Percentiles rank a stretch among this genome's conserved stretches.
Evolutionary conservation across 2,329 filamentous ascomycete genomes (phyloP).

Genomic region (Byssoonygena ceratinophila): DNA sequence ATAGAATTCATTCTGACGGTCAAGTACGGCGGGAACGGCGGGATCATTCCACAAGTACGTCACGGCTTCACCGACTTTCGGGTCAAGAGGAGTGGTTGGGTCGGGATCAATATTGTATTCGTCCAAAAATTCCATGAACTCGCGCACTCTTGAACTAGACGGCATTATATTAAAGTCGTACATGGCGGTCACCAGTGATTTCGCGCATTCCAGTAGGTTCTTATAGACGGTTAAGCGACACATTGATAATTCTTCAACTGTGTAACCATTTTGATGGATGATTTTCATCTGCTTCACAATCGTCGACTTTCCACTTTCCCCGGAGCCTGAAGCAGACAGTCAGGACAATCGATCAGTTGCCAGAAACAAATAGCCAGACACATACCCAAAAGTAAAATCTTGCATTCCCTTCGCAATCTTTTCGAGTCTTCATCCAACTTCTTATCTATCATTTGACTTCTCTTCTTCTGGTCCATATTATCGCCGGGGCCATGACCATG

Average conservation of each 20-base stretch:
- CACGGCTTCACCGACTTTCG: conserved; percentile 70
- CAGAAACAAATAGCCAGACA: background rate
- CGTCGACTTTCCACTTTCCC: conserved; percentile 96
- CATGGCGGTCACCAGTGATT: conserved; percentile 84
- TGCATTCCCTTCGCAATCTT: conserved; percentile 91
- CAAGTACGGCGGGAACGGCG: conserved; percentile 69
- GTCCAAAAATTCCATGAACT: conserved; percentile 67
- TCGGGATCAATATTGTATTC: conserved; percentile 86
- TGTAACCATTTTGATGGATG: conserved; percentile 96
- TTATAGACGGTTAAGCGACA: conserved; percentile 97
- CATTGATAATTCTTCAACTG: conserved; percentile 80
- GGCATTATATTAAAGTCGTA: conserved; percentile 81
- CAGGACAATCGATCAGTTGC: conserved; percentile 2
- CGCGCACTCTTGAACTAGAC: conserved; percentile 57
- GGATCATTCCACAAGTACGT: conserved; percentile 84
- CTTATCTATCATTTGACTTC: conserved; percentile 90
- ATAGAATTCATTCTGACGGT: conserved; percentile 96
- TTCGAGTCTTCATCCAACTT: conserved; percentile 89
- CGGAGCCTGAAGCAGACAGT: conserved; percentile 57
- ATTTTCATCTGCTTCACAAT: conserved; percentile 99
- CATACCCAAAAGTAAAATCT: conserved; percentile 82
- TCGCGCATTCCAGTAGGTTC: conserved; percentile 93
- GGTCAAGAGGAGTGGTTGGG: conserved; percentile 72
- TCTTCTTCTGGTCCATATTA: conserved; percentile 76
- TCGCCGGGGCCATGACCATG: conserved; percentile 59